A percentile compares a stretch with the other conserved stretches of the same genome.
phyloP scores from a whole-genome alignment of 2,329 filamentous ascomycete species.

The Neofusicoccum umdonicola region DNA sequence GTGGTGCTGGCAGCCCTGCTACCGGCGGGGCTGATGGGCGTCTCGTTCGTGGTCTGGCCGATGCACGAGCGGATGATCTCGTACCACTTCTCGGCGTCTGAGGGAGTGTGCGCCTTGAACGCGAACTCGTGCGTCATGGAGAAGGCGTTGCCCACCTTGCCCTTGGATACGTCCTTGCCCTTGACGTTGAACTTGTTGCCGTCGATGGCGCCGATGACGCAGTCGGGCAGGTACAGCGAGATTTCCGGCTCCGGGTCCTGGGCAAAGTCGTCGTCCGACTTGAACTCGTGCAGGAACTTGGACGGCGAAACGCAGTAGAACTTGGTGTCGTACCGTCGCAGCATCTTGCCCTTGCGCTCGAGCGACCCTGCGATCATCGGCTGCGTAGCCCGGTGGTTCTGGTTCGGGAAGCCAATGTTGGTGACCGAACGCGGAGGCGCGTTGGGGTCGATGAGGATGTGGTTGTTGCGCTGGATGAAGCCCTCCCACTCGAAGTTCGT shows the following conservation, averaged over 20 bases:
- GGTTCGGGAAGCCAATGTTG: conserved; percentile 80
- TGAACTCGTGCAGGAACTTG: conserved; percentile 93
- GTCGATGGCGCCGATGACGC: conserved; percentile 67
- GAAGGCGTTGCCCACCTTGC: conserved; percentile 75
- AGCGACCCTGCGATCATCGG: conserved; percentile 83
- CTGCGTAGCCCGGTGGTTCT: conserved; percentile 75
- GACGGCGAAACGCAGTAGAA: conserved; percentile 91
- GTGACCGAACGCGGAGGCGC: conserved; percentile 71
- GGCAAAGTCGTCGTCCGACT: conserved; percentile 75
- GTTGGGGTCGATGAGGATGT: conserved; percentile 74
- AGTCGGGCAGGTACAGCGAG: conserved; percentile 89
- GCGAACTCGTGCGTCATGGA: conserved; percentile 74
- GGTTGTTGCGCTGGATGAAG: conserved; percentile 70
- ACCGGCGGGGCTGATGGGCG: conserved; percentile 32
- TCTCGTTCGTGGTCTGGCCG: conserved; percentile 47
- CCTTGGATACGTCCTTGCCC: conserved; percentile 84
- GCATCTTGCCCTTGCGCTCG: conserved; percentile 86
- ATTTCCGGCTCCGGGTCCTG: conserved; percentile 80
- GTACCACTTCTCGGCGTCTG: conserved; percentile 84
- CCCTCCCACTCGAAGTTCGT: conserved; percentile 88
- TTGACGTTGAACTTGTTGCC: conserved; percentile 91
- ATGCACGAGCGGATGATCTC: conserved; percentile 65
- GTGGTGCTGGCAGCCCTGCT: conserved; percentile 34
- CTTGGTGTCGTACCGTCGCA: conserved; percentile 73
- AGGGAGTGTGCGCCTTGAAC: conserved; percentile 82